phyloP scores from a whole-genome alignment of 1,284 basidiomycete genomes.

The Marasmius sp. region DNA sequence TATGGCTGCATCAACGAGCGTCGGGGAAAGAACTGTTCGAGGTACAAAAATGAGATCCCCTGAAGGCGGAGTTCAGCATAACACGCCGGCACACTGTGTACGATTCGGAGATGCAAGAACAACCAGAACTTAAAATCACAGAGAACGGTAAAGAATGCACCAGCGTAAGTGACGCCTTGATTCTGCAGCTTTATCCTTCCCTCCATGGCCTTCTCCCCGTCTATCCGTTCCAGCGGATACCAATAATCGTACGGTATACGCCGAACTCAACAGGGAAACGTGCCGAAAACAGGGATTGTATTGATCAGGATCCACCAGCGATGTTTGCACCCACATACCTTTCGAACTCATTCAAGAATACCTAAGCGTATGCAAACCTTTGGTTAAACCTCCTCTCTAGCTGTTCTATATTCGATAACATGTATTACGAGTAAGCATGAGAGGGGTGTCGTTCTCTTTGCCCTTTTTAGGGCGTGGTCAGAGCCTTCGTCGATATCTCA shows the following conservation, averaged over 20 bases:
- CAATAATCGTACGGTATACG: slow-evolving; percentile 46
- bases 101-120: too few species aligned
- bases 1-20: slow-evolving; percentile 43
- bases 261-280: slow-evolving; percentile 49
- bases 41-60: slow-evolving; percentile 3
- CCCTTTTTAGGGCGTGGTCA: too few species aligned
- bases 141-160: slow-evolving; percentile 9
- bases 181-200: slow-evolving; percentile 49
- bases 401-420: slow-evolving; percentile 38
- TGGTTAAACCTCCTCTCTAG: slow-evolving; percentile 68
- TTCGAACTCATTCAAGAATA: slow-evolving; percentile 78
- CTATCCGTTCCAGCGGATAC: slow-evolving; percentile 64
- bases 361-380: slow-evolving; percentile 68
- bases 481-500: too few species aligned
- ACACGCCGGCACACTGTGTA: slow-evolving; percentile 24
- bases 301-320: not conserved
- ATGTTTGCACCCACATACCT: slow-evolving; percentile 31
- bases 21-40: slow-evolving; percentile 48
- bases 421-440: slow-evolving; percentile 44
- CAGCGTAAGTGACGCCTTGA: slow-evolving; percentile 55
- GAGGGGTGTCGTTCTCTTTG: slow-evolving; percentile 42
- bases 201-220: slow-evolving; percentile 53
- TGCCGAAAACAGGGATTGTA: not conserved
- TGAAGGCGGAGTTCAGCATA: not conserved
- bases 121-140: too few species aligned